Conservation (phyloP, 2,329 filamentous ascomycete genomes). For the Cryphonectria nitschkei region DNA sequence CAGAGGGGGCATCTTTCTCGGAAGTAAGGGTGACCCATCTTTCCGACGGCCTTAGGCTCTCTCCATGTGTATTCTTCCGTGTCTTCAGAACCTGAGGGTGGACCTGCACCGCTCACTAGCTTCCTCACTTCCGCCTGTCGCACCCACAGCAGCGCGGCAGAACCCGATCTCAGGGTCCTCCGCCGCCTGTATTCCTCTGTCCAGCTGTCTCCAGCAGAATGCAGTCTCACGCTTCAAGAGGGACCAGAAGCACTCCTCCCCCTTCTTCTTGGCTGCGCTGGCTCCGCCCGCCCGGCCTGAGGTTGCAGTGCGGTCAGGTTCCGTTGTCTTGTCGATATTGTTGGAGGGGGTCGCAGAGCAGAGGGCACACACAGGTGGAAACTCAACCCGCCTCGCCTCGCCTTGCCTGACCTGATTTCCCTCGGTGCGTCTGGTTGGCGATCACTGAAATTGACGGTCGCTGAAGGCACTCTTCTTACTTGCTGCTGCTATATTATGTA, state of each 20-base stretch:
- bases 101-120: background rate
- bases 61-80: too few species aligned
- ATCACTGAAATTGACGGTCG: background rate
- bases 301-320: constrained; percentile 8
- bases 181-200: background rate
- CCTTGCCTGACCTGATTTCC: background rate
- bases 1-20: background rate
- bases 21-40: background rate
- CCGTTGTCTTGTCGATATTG: background rate
- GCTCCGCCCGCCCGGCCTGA: background rate
- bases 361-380: background rate
- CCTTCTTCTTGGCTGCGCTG: background rate
- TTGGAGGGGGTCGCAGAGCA: background rate
- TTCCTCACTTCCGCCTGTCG: constrained; percentile 6
- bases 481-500: background rate
- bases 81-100: background rate
- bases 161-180: constrained; percentile 2
- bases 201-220: background rate
- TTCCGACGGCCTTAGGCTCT: background rate
- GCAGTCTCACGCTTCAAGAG: background rate
- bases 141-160: background rate
- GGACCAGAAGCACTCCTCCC: background rate
- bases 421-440: background rate
- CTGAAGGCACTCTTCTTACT: constrained; percentile 7
- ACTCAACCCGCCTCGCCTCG: background rate